Percentiles rank a stretch among this genome's conserved stretches.
Evolutionary conservation across 495 filamentous ascomycete species (phyloP).

Genomic region (Cenococcum geophilum): DNA sequence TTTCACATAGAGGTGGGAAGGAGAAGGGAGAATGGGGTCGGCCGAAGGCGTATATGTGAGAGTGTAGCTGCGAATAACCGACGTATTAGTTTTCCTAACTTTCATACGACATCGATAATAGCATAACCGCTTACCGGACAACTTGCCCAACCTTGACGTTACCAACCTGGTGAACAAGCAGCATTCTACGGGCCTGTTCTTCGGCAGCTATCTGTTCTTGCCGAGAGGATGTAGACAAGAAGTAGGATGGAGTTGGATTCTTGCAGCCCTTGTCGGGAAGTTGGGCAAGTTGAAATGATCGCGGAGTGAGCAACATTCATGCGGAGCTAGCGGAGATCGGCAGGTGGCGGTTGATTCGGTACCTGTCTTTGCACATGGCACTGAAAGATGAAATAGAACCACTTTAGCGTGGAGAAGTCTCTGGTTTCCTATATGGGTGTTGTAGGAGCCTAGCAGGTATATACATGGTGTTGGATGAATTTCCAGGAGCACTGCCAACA

Average conservation of each 20-base stretch:
- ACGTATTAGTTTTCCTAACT: neutral
- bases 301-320: slow-evolving; percentile 33
- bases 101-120: neutral
- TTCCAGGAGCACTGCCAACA: neutral
- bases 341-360: slow-evolving; percentile 18
- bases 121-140: slow-evolving; percentile 49
- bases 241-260: slow-evolving; percentile 23
- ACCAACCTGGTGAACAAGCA: slow-evolving; percentile 81
- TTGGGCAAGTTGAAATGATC: slow-evolving; percentile 30
- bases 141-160: slow-evolving; percentile 90
- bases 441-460: neutral
- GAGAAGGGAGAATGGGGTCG: slow-evolving; percentile 82
- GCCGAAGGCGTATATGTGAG: slow-evolving; percentile 84
- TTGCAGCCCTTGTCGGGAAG: slow-evolving; percentile 27
- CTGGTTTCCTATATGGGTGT: neutral
- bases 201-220: slow-evolving; percentile 25
- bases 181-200: slow-evolving; percentile 51
- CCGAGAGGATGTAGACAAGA: slow-evolving; percentile 25
- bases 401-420: neutral
- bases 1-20: slow-evolving; percentile 68
- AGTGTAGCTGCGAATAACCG: slow-evolving; percentile 58
- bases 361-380: neutral
- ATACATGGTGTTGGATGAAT: neutral
- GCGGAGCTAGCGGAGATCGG: slow-evolving; percentile 25
- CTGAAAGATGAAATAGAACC: neutral